Base-by-base conservation (phyloP, 371 early-diverging fungal genomes). In the Chytridium lagenaria region DNA sequence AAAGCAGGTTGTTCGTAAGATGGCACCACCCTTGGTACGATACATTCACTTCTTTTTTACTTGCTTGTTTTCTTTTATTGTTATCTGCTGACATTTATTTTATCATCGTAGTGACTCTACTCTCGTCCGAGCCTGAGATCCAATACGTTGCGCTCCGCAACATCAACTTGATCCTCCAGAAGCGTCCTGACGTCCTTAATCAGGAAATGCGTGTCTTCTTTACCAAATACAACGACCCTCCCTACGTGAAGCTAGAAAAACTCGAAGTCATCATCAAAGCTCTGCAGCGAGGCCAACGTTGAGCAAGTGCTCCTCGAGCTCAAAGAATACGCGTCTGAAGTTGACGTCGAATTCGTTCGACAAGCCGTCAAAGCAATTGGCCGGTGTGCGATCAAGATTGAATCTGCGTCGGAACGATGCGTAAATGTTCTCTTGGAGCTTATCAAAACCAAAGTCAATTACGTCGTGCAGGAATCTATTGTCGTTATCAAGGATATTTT, bases 161-260 rank as follows among this genome's bases (percentile, higher is more conserved):
- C 83, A 98, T 97, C 73, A 87, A 91, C 72, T 84, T 99, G n/a
- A 92, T 99, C 52, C 86, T 98, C 37, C 97, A 99, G 82, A 92
- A 92, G 79, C 88, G 93, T 63, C 94, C 97, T 3, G 94, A 94
- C 36, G 88, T 97, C 15, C 82, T 98, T 59, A 89, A 87, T 30
- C 91, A 92, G 72, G 97, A 98, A 80, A 92, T 96, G 73, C 90
- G 94, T 36, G 94, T 96, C 26, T 98, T 99, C 83, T 99, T 98
- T 78, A 96, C 96, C 84, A 98, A 97, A 84, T 99, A 96, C 86
- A 95, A 98, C 80, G 99, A 99, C 82, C 98, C 99, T 26, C 93
- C 93, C 73, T 98, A 97, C 78, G 98, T 99, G 65, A 99, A 98
- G 78, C 86, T 95, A 59, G 97, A 94, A 68, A 99, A 99, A 78